Conservation (phyloP, 768 basidiomycete species). For the Pulveroboletus sp. region DNA sequence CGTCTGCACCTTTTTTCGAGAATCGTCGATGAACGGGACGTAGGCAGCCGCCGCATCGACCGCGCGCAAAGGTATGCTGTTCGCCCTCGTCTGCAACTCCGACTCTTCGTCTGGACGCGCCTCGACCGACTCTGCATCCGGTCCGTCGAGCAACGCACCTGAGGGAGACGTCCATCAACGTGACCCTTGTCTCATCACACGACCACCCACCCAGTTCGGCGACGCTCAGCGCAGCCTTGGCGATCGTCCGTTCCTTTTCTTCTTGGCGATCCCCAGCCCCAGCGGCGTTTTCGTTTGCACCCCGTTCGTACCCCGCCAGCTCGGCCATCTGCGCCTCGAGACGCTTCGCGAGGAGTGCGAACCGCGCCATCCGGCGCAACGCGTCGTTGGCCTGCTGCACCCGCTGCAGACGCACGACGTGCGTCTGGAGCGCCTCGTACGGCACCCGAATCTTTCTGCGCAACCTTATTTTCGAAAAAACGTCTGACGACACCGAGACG, state of each 20-base stretch:
- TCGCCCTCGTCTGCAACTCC: conserved; percentile 15
- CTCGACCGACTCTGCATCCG: conserved; percentile 14
- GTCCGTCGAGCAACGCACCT: conserved; percentile 53
- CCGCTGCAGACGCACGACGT: conserved; percentile 70
- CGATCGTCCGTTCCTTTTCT: conserved; percentile 81
- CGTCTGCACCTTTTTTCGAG: conserved; percentile 62
- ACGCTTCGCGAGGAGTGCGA: conserved; percentile 76
- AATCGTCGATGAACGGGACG: conserved; percentile 65
- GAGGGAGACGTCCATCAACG: too few relatives aligned
- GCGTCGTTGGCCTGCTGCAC: conserved; percentile 83
- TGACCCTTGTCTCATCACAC: too few relatives aligned
- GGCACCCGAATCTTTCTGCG: conserved; percentile 83
- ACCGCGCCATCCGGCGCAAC: conserved; percentile 78
- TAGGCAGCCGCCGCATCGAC: conserved; percentile 69
- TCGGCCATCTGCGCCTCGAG: conserved; percentile 84
- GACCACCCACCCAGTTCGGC: conserved; percentile 93
- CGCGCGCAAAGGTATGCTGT: conserved; percentile 59
- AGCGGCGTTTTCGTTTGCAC: neutral
- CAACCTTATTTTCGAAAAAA: too few relatives aligned
- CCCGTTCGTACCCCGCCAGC: conserved; percentile 33
- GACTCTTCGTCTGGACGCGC: conserved; percentile 7
- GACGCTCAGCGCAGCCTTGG: conserved; percentile 91
- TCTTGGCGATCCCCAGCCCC: conserved; percentile 49
- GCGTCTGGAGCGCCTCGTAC: conserved; percentile 65
- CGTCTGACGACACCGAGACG: neutral